Evolutionary conservation across 2,329 filamentous ascomycete genomes (phyloP), one percentile per base, ranked within the genome.

Genomic region (Fusarium nematophilum): DNA sequence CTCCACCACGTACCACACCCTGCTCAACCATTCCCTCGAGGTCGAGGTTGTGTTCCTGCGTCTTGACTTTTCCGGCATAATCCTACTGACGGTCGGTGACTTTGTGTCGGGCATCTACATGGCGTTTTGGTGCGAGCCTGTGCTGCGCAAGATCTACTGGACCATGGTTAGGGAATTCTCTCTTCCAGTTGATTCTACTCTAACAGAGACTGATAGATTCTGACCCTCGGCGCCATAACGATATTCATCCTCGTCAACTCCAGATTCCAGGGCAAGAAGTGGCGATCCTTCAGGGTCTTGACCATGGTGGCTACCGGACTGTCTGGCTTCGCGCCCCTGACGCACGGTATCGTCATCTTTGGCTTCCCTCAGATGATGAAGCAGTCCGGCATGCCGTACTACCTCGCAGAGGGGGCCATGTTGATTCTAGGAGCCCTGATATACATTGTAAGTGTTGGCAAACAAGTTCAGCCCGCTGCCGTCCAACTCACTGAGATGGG

Each of bases 361-460:
- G 72, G 74, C 7, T 68, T 75, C 33, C 34, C 52, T 6, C 70
- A 74, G 61, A 75, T 77, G 60, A 62, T 51, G n/a, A 64, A 42
- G 60, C 62, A 67, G 21, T 21, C 21, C 57, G 50, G 55, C 7
- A 55, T 64, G 8, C 50, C 54, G 5, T 64, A 66, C 37, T 50
- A 52, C 25, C 38, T 68, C 59, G 64, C 52, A 68, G 70, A 78
- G 51, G 73, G 10, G 67, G 74, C 9, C 70, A 77, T 50, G 53
- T 78, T 44, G 61, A 75, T 27, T 64, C 67, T 30, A 76, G 76
- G 1, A 73, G 21, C 73, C n/a, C 57, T 68, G 9, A 63, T 77
- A 23, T 79, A 78, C 54, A 73, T 68, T 34, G 76, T 78, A 59
- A 73, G 76, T 72, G n/a, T n/a, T n/a, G 21, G 6, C 21, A 21